Base-by-base conservation (phyloP, 805 yeast genomes). In the Pichia phayaonensis region DNA sequence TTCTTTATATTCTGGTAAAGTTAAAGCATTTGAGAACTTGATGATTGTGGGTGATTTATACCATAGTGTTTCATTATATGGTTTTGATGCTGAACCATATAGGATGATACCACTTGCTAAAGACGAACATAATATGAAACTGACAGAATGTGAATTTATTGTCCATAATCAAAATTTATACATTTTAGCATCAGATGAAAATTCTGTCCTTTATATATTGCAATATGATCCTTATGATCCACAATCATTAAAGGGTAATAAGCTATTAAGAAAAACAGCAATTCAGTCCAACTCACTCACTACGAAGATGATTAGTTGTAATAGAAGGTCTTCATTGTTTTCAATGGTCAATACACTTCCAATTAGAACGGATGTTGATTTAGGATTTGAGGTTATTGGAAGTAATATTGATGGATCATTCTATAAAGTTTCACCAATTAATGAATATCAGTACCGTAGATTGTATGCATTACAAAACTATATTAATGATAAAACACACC, bases 11-110 rank as follows among this genome's bases (percentile, higher is more conserved):
- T 80, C 88, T 2, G 74, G 85, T 8, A 95, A 87, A 56, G 76
- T 88, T 16, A 90, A 90, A 66, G 75, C 90, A 56, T 80, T 89
- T 63, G 90, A 95, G 40, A 88, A 90, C 63, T 69, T 92, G 59
- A 63, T 92, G n/a, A 59, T 90, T 2, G 67, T 90, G 18, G 95
- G 95, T 20, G 99, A 94, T 65, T 72, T 87, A 0, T 73, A 81
- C 66, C 84, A 86, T 58, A 80, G 90, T 57, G 73, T 88, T 4
- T 81, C 90, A 72, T 72, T 94, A 50, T 81, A 83, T 27, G 97
- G 97, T 1, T 90, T 90, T 68, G 96, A 90, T 64, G 92, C 95
- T 2, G 97, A 92, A 60, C 99, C 99, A 0, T 90, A 87, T 64
- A 72, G 97, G 56, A 81, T 92, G 83, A 72, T 89, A 18, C 66